These are phyloP conservation scores for Naganishia cerealis DNA, from an alignment of 1,284 basidiomycete species.

Conservation along the genomic window DNA sequence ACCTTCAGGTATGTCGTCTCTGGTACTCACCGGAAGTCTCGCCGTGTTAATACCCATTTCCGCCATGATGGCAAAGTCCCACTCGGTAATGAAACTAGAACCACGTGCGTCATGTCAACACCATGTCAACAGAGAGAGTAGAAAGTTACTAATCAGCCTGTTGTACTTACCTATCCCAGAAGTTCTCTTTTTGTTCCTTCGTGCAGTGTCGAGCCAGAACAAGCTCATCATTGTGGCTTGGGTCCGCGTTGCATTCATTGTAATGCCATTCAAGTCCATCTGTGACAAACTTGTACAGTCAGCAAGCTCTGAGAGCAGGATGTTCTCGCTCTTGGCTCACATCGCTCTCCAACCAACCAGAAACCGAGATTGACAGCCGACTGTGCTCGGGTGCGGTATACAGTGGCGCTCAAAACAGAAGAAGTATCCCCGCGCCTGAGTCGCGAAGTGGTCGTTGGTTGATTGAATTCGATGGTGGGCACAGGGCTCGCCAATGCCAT, in stretches of 20 bases:
- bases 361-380: conserved; percentile 68
- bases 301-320: background rate
- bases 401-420: conserved; percentile 52
- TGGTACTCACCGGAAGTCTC: conserved; percentile 58
- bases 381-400: conserved; percentile 66
- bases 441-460: background rate
- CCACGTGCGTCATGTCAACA: too few species aligned
- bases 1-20: background rate
- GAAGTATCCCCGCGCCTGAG: background rate
- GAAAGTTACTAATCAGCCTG: background rate
- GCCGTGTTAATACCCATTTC: conserved; percentile 68
- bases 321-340: conserved; percentile 57
- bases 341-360: conserved; percentile 74
- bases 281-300: background rate
- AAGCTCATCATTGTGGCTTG: conserved; percentile 54
- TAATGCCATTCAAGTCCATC: conserved; percentile 60
- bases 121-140: background rate
- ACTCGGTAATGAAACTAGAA: conserved; percentile 62
- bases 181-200: conserved; percentile 60
- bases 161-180: conserved; percentile 65
- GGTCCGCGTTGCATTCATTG: conserved; percentile 63
- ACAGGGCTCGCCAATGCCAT: background rate
- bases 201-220: conserved; percentile 56
- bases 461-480: background rate
- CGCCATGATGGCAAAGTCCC: conserved; percentile 59